Conservation (phyloP, 768 basidiomycete species). For the Amanita rimosa region DNA sequence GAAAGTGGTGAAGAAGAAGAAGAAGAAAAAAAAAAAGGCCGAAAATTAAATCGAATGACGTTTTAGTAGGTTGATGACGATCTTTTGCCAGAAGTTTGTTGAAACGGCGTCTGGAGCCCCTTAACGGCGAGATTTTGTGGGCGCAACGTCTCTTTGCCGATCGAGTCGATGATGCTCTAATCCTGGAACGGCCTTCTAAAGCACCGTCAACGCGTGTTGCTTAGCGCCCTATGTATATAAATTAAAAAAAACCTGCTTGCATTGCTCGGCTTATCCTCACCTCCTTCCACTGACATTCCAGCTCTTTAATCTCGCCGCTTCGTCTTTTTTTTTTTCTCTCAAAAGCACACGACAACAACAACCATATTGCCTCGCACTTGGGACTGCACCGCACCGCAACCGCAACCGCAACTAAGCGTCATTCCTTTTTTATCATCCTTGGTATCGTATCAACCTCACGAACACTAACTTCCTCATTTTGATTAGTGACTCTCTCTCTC, state of each 20-base stretch:
- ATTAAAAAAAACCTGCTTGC: not conserved
- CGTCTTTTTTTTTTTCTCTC: no score
- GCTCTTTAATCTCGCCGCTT: not conserved
- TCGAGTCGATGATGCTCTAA: not conserved
- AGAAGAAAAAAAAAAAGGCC: no score
- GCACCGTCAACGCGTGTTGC: not conserved
- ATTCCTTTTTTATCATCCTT: no score
- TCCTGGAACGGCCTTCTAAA: not conserved
- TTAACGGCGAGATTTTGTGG: not conserved
- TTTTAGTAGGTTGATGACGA: no score
- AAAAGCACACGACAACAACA: no score
- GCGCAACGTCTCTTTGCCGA: not conserved
- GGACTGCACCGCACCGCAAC: no score
- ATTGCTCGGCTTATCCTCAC: not conserved
- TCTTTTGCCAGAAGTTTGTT: no score
- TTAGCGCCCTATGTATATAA: not conserved
- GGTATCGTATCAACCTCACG: not conserved
- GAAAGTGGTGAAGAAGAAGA: not conserved
- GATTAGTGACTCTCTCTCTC: not conserved
- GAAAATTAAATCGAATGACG: not conserved
- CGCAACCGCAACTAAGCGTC: no score
- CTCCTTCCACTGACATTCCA: not conserved
- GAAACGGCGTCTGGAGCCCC: not conserved
- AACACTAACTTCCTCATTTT: slow-evolving; percentile 7
- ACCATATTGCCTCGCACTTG: no score